These are phyloP conservation scores for Ogataea dorogensis DNA, from an alignment of 805 yeast species.

Conservation along the genomic window DNA sequence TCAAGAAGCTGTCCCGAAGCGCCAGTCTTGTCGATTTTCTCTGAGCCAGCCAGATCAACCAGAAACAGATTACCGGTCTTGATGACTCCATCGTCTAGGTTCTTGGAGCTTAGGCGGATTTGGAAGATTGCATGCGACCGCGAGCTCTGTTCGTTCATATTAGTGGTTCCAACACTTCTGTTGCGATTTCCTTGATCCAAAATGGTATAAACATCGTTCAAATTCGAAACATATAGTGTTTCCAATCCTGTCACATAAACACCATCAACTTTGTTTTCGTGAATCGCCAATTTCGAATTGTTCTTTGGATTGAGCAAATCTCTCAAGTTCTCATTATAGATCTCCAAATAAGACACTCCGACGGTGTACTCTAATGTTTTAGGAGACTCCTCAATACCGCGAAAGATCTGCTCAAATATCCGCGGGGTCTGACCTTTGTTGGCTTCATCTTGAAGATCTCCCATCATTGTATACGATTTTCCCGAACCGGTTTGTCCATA, in stretches of 20 bases:
- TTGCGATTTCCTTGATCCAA: constrained; percentile 56
- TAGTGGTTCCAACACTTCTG: constrained; percentile 60
- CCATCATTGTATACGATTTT: constrained; percentile 81
- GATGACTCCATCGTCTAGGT: constrained; percentile 50
- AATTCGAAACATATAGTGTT: constrained; percentile 55
- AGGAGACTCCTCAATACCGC: constrained; percentile 45
- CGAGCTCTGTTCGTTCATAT: constrained; percentile 71
- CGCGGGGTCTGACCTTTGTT: constrained; percentile 70
- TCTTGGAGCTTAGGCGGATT: constrained; percentile 62
- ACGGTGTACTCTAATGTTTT: constrained; percentile 63
- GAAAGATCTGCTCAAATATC: constrained; percentile 63
- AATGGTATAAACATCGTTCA: constrained; percentile 55
- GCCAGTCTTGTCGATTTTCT: constrained; percentile 74
- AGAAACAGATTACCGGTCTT: constrained; percentile 65
- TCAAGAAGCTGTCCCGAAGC: constrained; percentile 72
- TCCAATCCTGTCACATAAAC: constrained; percentile 70
- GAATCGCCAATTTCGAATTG: constrained; percentile 46
- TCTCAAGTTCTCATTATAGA: constrained; percentile 71
- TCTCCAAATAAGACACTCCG: constrained; percentile 73
- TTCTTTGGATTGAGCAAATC: constrained; percentile 60
- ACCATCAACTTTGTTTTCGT: constrained; percentile 63
- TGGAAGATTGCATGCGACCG: constrained; percentile 81
- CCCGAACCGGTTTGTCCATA: constrained; percentile 92
- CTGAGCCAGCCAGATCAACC: constrained; percentile 88
- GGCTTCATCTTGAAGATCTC: constrained; percentile 38